Evolutionary conservation across 2,329 filamentous ascomycete genomes (phyloP).

Genomic region (Zymoseptoria passerinii): DNA sequence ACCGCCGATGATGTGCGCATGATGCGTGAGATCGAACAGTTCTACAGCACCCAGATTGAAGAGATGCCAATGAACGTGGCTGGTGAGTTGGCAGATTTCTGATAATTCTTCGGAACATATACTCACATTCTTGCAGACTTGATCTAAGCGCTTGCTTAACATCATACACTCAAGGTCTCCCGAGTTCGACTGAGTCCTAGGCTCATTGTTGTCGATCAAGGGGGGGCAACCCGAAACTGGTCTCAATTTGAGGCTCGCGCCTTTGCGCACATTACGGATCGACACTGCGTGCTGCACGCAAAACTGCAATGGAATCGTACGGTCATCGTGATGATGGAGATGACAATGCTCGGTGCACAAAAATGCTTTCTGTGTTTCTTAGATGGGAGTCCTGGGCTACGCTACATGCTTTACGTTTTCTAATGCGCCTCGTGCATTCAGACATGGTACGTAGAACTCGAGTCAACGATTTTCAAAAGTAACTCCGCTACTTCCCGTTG

Average conservation of each 20-base stretch:
- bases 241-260: conserved; percentile 13
- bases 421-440: conserved; percentile 26
- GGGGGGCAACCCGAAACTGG: background rate
- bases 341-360: conserved; percentile 17
- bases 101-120: too few species aligned
- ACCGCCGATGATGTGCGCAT: conserved; percentile 98
- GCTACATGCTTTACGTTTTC: conserved; percentile 24
- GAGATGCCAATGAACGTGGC: conserved; percentile 97
- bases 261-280: conserved; percentile 14
- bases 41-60: conserved; percentile 99
- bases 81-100: too few species aligned
- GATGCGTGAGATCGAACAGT: conserved; percentile 99
- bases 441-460: conserved; percentile 27
- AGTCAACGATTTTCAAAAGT: conserved; percentile 14
- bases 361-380: conserved; percentile 24
- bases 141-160: conserved; percentile 28
- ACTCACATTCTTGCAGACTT: too few species aligned
- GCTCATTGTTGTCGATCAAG: background rate
- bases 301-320: conserved; percentile 23
- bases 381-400: conserved; percentile 20
- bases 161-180: conserved; percentile 12
- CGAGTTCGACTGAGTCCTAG: conserved; percentile 16
- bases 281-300: conserved; percentile 12
- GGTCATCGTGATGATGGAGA: conserved; percentile 18
- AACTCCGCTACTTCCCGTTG: conserved; percentile 2